Conservation (phyloP, 805 yeast genomes). For the Myxozyma udenii region DNA sequence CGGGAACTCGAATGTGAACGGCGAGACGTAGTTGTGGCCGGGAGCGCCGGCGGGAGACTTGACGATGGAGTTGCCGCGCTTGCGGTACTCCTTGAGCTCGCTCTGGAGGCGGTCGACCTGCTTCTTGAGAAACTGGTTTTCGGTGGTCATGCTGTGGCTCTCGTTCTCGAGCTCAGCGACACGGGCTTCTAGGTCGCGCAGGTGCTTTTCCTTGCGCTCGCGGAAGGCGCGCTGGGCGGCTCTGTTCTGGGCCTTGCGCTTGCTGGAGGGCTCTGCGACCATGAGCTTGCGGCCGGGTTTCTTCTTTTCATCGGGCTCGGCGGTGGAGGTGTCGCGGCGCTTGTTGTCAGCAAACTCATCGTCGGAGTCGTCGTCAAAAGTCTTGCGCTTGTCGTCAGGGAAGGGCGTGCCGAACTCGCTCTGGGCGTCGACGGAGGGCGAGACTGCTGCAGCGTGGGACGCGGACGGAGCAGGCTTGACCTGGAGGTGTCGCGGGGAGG, state of each 20-base stretch:
- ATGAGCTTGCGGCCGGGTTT: constrained; percentile 83
- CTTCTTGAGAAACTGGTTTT: constrained; percentile 66
- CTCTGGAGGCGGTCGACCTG: constrained; percentile 72
- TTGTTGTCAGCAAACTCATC: constrained; percentile 28
- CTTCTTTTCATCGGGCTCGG: constrained; percentile 29
- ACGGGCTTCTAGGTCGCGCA: constrained; percentile 80
- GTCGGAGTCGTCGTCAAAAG: constrained; percentile 20
- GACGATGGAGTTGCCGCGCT: constrained; percentile 28
- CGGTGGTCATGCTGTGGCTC: constrained; percentile 63
- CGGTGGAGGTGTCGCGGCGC: constrained; percentile 18
- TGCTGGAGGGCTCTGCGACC: constrained; percentile 74
- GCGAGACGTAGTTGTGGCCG: constrained; percentile 17
- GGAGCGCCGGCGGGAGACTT: constrained; percentile 12
- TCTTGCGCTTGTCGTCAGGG: constrained; percentile 23
- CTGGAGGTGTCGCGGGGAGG: background rate
- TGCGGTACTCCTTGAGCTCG: constrained; percentile 64
- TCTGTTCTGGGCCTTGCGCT: constrained; percentile 93
- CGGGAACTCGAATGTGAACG: constrained; percentile 56
- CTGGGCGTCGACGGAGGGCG: background rate
- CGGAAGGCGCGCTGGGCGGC: constrained; percentile 98
- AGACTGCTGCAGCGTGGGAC: background rate
- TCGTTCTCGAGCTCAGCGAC: constrained; percentile 70
- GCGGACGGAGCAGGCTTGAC: background rate
- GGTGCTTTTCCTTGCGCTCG: constrained; percentile 84
- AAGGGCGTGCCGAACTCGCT: background rate